Conservation (phyloP, 1,284 basidiomycete genomes). For the Porogramme epimiltina region DNA sequence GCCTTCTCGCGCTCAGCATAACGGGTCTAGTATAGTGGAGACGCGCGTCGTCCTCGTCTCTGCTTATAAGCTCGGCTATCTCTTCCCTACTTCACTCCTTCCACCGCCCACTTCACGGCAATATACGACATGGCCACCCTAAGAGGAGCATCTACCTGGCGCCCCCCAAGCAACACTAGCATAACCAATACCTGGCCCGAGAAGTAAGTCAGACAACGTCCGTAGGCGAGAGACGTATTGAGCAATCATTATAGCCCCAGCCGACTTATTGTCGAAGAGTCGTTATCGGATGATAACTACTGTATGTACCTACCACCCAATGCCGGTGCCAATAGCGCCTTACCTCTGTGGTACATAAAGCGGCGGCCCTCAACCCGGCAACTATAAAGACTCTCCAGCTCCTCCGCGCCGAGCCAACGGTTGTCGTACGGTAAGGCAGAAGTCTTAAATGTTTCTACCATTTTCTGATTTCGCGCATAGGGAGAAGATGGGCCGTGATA, state of each 20-base stretch:
- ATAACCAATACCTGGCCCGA: conserved; percentile 93
- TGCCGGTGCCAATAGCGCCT: background rate
- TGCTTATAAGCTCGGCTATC: conserved; percentile 29
- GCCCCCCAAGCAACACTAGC: conserved; percentile 82
- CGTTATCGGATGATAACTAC: conserved; percentile 90
- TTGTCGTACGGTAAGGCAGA: conserved; percentile 79
- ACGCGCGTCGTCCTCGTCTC: conserved; percentile 46
- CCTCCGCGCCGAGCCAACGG: conserved; percentile 94
- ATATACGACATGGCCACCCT: conserved; percentile 48
- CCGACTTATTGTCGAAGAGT: conserved; percentile 93
- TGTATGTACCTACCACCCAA: conserved; percentile 49
- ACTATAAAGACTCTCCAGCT: conserved; percentile 96
- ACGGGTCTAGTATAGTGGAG: conserved; percentile 30
- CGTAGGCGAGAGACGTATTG: conserved; percentile 12
- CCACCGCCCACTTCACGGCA: conserved; percentile 15
- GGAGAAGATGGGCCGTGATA: conserved; percentile 95
- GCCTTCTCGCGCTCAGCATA: conserved; percentile 49
- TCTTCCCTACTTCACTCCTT: conserved; percentile 23
- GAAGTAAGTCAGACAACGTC: conserved; percentile 64
- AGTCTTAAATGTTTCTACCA: background rate
- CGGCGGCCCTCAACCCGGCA: conserved; percentile 92
- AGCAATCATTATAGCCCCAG: conserved; percentile 67
- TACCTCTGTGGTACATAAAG: conserved; percentile 36
- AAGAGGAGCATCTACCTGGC: conserved; percentile 74
- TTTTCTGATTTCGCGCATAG: conserved; percentile 38